Evolutionary conservation across 768 basidiomycete species (phyloP), one percentile per base, ranked within the genome.

Genomic region (Suillus hirtellus): DNA sequence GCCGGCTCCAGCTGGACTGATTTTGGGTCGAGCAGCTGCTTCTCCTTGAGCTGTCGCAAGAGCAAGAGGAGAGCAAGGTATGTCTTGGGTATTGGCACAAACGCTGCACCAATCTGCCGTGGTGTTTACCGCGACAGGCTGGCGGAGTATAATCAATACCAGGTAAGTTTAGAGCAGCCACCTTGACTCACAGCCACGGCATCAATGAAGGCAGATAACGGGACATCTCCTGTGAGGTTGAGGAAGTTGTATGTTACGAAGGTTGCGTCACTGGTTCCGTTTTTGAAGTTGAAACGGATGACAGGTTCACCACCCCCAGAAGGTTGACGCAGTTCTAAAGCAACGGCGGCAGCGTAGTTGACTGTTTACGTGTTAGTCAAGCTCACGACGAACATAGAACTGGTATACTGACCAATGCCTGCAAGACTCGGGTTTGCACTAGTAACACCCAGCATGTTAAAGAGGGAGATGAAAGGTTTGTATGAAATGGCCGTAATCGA

Each of bases 391-490:
- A 19, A 47, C 40, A 15, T 19, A 27, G 12, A 21, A 37, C 5
- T 24, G 8, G 19, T 12, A 37, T n/a, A 63, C 66, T 60, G 59
- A 88, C 89, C 86, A 65, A 90, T 83, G 14, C 82, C 82, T 42
- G 85, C 82, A 3, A 90, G 79, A 65, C 84, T 69, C 0, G 84
- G 82, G 61, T 83, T 79, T 52, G 78, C 74, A 19, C 79, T 71
- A 11, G 82, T 81, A 31, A 82, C 80, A 2, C 84, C 81, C 0
- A 88, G 90, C 85, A 93, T 87, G 74, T 90, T 89, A 79, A 93
- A 92, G 52, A 93, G 73, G 10, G 87, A 88, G 38, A 91, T 63
- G 77, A 92, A 89, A 0, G 90, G 90, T 73, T 92, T 92, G 79
- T 92, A 93, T 0, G 89, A 81, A 59, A 88, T 79, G 11, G 85